phyloP scores from a whole-genome alignment of 495 filamentous ascomycete genomes.

The Podospora conica region DNA sequence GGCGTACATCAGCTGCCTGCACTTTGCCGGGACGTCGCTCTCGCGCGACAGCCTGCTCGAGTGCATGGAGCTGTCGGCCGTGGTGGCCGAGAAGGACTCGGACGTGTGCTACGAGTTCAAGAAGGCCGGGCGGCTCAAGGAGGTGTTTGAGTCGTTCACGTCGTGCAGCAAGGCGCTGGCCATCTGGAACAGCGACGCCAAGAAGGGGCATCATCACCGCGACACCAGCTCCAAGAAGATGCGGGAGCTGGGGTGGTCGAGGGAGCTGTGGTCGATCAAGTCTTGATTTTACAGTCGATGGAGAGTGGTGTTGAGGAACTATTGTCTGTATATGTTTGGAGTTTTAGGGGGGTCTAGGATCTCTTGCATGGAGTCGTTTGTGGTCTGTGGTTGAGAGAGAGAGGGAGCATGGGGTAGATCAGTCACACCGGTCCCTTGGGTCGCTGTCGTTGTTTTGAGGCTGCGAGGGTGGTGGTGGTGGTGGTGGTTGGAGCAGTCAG shows the following conservation, averaged over 20 bases:
- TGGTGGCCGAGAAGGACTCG: slow-evolving; percentile 59
- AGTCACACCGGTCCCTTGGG: neutral
- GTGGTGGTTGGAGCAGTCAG: no score
- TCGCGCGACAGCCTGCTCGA: slow-evolving; percentile 60
- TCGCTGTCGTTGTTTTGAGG: neutral
- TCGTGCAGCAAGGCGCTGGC: slow-evolving; percentile 68
- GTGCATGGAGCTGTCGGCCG: slow-evolving; percentile 69
- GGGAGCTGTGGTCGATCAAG: slow-evolving; percentile 48
- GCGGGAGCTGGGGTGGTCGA: slow-evolving; percentile 46
- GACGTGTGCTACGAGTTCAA: slow-evolving; percentile 62
- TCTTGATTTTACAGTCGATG: slow-evolving; percentile 7
- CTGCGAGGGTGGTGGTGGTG: neutral
- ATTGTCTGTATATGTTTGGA: neutral
- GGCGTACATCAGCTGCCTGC: slow-evolving; percentile 68
- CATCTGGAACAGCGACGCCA: slow-evolving; percentile 47
- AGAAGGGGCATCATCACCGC: slow-evolving; percentile 34
- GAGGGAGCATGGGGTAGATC: neutral
- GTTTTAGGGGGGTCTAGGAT: neutral
- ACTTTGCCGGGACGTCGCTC: slow-evolving; percentile 59
- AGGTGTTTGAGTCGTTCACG: slow-evolving; percentile 71
- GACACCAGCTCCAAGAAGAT: slow-evolving; percentile 45
- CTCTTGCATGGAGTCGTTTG: neutral
- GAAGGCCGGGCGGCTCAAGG: slow-evolving; percentile 61
- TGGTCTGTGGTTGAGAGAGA: neutral
- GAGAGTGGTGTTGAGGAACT: neutral